Evolutionary conservation across 2,329 filamentous ascomycete species (phyloP).

Genomic region (Monosporascus sp.): DNA sequence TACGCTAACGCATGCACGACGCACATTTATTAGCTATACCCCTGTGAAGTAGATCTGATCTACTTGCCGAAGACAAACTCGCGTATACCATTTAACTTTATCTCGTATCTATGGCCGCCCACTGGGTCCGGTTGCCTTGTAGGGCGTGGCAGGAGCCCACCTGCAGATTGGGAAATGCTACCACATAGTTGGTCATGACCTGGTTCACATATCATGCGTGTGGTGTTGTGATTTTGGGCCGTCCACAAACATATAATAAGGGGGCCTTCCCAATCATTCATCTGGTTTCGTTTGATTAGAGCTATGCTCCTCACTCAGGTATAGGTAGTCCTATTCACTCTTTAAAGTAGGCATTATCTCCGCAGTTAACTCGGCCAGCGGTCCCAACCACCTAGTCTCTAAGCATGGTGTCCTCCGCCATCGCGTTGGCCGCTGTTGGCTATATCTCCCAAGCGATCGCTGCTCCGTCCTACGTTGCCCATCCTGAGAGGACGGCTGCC

Average conservation of each 20-base stretch:
- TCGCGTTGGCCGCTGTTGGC: constrained; percentile 15
- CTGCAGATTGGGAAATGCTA: not conserved
- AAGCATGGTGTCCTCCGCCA: constrained; percentile 20
- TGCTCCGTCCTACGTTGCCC: constrained; percentile 21
- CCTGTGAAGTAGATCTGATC: no score
- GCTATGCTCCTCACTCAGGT: not conserved
- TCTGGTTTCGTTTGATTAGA: no score
- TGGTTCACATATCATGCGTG: not conserved
- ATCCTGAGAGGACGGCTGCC: constrained; percentile 45
- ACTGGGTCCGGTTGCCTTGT: not conserved
- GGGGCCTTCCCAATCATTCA: not conserved
- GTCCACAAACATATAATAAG: not conserved
- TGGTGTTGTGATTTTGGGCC: not conserved
- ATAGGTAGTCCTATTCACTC: constrained; percentile 8
- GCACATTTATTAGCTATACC: no score
- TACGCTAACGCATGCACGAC: no score
- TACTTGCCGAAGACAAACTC: no score
- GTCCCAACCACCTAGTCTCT: not conserved
- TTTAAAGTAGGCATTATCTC: constrained; percentile 6
- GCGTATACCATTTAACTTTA: not conserved
- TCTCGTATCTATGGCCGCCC: not conserved
- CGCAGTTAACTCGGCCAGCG: not conserved
- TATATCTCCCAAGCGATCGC: constrained; percentile 15
- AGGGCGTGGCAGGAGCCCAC: not conserved
- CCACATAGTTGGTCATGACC: not conserved